Evolutionary conservation across 2,329 filamentous ascomycete genomes (phyloP).

Genomic region (Cladosporium austrohemisphaericum): DNA sequence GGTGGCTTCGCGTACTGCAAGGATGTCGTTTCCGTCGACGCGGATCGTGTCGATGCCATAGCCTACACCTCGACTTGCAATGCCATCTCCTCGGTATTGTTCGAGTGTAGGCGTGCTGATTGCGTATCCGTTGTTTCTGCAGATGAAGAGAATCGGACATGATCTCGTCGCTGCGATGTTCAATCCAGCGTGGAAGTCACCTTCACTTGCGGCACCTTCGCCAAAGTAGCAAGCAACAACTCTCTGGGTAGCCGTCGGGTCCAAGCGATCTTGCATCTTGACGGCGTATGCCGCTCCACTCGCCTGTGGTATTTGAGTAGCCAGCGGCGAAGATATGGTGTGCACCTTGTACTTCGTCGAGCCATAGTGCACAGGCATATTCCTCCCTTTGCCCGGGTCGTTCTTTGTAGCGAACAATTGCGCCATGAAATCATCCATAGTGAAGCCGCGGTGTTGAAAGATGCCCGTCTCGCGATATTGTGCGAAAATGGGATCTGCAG

Average conservation of each 20-base stretch:
- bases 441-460: constrained; percentile 84
- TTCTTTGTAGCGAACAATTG: constrained; percentile 86
- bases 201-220: constrained; percentile 84
- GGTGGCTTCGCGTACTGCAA: constrained; percentile 79
- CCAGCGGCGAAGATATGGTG: constrained; percentile 79
- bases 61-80: constrained; percentile 78
- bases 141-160: constrained; percentile 87
- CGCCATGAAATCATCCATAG: constrained; percentile 85
- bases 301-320: constrained; percentile 86
- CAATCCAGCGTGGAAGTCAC: constrained; percentile 85
- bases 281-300: constrained; percentile 82
- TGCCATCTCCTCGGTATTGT: constrained; percentile 87
- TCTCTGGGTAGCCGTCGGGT: constrained; percentile 63
- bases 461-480: constrained; percentile 95
- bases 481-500: constrained; percentile 84
- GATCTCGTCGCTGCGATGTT: constrained; percentile 86
- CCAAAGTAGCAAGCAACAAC: constrained; percentile 84
- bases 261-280: constrained; percentile 72
- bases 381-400: constrained; percentile 76
- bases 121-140: constrained; percentile 88
- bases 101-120: constrained; percentile 87
- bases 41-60: constrained; percentile 94
- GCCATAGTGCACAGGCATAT: constrained; percentile 98
- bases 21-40: constrained; percentile 92
- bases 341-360: constrained; percentile 80